A percentile compares a stretch with the other conserved stretches of the same genome.
phyloP scores from a whole-genome alignment of 352 stramenopile genomes.

The Pythium chondricola region DNA sequence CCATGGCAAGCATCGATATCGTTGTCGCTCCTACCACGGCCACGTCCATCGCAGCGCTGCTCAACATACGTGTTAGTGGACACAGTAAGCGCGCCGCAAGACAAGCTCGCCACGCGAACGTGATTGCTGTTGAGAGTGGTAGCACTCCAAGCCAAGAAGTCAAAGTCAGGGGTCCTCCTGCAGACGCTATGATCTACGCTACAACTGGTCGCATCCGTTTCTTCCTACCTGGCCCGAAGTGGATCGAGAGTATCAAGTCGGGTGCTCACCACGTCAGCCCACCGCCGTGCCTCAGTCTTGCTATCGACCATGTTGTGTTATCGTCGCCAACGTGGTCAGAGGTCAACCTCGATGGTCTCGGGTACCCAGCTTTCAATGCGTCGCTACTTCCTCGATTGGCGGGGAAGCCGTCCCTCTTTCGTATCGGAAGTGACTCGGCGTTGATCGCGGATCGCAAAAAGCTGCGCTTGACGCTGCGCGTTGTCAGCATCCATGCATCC shows the following conservation, averaged over 20 bases:
- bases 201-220: constrained; percentile 42
- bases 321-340: constrained; percentile 37
- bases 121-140: too few relatives aligned
- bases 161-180: neutral
- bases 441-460: constrained; percentile 6
- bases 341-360: constrained; percentile 60
- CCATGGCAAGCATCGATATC: constrained; percentile 13
- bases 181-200: constrained; percentile 14
- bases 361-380: constrained; percentile 76
- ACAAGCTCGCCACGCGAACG: too few relatives aligned
- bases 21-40: constrained; percentile 9
- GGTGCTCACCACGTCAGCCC: neutral
- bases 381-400: constrained; percentile 46
- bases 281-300: constrained; percentile 28
- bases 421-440: constrained; percentile 25
- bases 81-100: neutral
- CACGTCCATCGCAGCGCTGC: neutral
- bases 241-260: constrained; percentile 16
- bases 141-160: neutral
- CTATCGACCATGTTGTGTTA: constrained; percentile 43
- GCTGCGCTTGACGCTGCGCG: constrained; percentile 25
- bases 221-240: constrained; percentile 34
- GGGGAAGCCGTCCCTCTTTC: constrained; percentile 34
- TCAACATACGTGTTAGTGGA: neutral
- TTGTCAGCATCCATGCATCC: constrained; percentile 40